phyloP scores from a whole-genome alignment of 495 filamentous ascomycete species.

The Aspergillus bridgeri region DNA sequence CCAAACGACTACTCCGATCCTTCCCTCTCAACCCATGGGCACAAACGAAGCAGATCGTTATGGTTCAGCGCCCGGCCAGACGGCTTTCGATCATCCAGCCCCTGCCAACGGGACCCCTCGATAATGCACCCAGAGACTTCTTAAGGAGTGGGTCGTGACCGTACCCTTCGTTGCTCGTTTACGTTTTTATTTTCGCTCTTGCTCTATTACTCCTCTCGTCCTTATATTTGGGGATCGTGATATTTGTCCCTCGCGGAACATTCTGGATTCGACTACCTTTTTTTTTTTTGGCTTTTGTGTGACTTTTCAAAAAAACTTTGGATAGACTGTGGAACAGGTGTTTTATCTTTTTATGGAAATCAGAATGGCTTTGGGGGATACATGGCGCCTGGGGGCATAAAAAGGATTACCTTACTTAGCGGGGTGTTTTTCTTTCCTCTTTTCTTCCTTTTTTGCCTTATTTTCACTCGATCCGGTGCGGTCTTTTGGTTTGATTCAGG shows the following conservation, averaged over 20 bases:
- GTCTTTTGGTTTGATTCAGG: conserved; percentile 5
- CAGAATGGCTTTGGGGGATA: conserved; percentile 23
- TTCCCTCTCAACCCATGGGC: conserved; percentile 38
- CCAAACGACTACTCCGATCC: conserved; percentile 37
- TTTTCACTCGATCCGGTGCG: conserved; percentile 6
- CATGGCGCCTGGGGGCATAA: conserved; percentile 28
- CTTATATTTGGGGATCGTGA: conserved; percentile 2
- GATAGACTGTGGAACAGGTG: conserved; percentile 28
- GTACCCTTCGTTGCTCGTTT: conserved; percentile 7
- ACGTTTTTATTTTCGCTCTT: neutral
- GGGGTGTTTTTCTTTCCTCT: conserved; percentile 16
- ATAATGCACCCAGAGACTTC: conserved; percentile 6
- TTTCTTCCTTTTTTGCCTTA: conserved; percentile 12
- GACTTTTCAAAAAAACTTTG: neutral
- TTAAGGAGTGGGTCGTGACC: neutral
- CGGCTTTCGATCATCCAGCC: conserved; percentile 30
- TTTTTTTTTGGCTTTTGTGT: conserved; percentile 9
- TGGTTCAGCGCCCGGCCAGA: conserved; percentile 25
- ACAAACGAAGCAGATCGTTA: conserved; percentile 35
- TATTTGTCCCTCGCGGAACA: conserved; percentile 5
- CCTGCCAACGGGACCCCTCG: conserved; percentile 37
- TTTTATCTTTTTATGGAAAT: conserved; percentile 20
- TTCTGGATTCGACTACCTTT: conserved; percentile 8
- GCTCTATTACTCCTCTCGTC: neutral
- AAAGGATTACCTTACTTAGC: conserved; percentile 19